phyloP scores from a whole-genome alignment of 148 eudicot species.

The Beta vulgaris region DNA sequence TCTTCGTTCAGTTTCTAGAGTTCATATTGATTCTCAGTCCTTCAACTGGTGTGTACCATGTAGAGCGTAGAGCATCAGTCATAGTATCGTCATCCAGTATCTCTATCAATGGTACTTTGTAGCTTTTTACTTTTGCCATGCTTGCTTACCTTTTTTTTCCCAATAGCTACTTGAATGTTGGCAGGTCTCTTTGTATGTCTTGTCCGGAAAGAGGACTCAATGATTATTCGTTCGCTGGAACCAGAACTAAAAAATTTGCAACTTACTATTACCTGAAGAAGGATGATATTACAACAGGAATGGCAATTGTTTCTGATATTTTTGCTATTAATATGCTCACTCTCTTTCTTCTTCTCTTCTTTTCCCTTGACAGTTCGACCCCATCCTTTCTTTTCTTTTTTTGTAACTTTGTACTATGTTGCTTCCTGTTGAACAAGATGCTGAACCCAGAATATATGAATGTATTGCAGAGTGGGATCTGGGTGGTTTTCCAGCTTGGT shows the following conservation, averaged over 20 bases:
- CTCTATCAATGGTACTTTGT: background rate
- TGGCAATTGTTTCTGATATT: background rate
- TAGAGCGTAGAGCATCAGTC: background rate
- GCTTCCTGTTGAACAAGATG: slow-evolving; percentile 7
- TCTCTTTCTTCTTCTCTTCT: background rate
- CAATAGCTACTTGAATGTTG: background rate
- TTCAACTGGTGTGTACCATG: slow-evolving; percentile 3
- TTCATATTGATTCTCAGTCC: background rate
- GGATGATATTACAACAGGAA: too few species aligned
- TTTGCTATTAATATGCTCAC: background rate
- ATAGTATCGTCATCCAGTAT: background rate
- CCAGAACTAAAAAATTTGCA: too few species aligned
- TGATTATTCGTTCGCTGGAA: too few species aligned
- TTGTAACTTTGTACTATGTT: background rate
- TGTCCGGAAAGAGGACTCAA: too few species aligned
- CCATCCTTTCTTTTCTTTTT: background rate
- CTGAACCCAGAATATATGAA: background rate
- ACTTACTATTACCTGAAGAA: too few species aligned
- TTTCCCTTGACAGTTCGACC: background rate
- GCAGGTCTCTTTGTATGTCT: too few species aligned
- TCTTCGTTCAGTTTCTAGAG: too few species aligned
- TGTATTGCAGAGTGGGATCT: slow-evolving; percentile 90
- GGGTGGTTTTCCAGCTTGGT: slow-evolving; percentile 97
- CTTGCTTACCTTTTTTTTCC: background rate
- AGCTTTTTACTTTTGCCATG: background rate